Evolutionary conservation across 2,329 filamentous ascomycete species (phyloP), one percentile per base, ranked within the genome.

Genomic region (Fusarium fujikuroi): DNA sequence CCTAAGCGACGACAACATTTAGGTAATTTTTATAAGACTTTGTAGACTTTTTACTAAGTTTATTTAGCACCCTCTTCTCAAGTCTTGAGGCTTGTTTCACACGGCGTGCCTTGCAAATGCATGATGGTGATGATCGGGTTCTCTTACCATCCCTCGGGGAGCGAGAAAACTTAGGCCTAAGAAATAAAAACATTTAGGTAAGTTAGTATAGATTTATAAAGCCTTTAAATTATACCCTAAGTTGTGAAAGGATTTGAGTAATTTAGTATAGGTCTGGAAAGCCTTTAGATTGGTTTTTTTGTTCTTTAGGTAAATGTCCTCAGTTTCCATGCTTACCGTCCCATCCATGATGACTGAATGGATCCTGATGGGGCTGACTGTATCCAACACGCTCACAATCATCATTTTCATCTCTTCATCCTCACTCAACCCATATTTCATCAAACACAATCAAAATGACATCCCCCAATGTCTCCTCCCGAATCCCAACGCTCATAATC

Each of bases 401-500:
- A 21, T 28, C 16, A 32, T 39, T 25, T 19, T 53, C 40, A 30
- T 6, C 25, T 39, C 14, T 3, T 46, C 47, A 23, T 37, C 32
- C 8, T 42, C 16, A 50, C n/a, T 19, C 47, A 50, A 23, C 25
- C 9, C 11, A 30, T 21, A 46, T 9, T 16, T 5, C 15, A 32
- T 9, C 9, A 18, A 23, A 6, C 1, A n/a, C 19, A 37, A 56
- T 47, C 62, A 47, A n/a, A 30, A 63, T 72, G 50, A 53, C 66
- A 5, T 46, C 57, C 15, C 34, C 65, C 6, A 71, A 34, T 4
- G 2, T 73, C 14, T 58, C 68, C 42, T 59, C 52, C 15, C 73
- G 70, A 16, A 52, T 70, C 14, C 32, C 69, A 6, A 46, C 76
- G 34, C 56, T 79, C 9, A 30, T 57, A 28, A 23, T 73, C 60